Conservation (phyloP, 257 asterid genomes). For the Galeopsis tetrahit region DNA sequence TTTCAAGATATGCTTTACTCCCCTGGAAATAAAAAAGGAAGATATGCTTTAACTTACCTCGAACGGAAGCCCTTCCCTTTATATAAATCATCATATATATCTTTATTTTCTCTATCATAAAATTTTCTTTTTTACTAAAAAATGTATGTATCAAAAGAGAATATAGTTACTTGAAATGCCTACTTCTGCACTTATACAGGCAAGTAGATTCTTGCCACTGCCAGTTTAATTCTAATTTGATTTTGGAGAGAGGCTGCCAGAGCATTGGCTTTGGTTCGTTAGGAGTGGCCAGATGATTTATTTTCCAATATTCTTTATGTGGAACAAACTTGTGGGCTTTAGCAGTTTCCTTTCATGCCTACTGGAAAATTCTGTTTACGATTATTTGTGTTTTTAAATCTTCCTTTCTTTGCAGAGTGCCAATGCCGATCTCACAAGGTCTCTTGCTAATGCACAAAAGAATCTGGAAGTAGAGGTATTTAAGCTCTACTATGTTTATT, state of each 20-base stretch:
- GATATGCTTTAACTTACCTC: conserved; percentile 25
- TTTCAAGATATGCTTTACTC: conserved; percentile 13
- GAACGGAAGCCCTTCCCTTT: too few species aligned
- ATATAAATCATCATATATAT: too few species aligned
- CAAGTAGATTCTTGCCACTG: conserved; percentile 17
- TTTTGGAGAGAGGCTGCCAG: conserved; percentile 6
- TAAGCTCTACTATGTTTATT: conserved; percentile 22
- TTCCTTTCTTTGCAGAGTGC: conserved; percentile 58
- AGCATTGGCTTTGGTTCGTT: conserved; percentile 1
- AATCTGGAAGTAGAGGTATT: conserved; percentile 86
- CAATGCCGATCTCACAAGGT: conserved; percentile 89
- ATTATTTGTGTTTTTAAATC: conserved; percentile 12
- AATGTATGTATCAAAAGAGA: background rate
- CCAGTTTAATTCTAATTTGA: conserved; percentile 4
- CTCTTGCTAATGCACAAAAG: conserved; percentile 80
- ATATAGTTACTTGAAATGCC: background rate
- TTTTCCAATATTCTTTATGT: conserved; percentile 2
- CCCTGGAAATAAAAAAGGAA: too few species aligned
- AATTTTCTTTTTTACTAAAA: conserved; percentile 13
- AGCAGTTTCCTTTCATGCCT: conserved; percentile 24
- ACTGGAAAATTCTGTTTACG: conserved; percentile 11
- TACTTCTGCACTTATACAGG: conserved; percentile 13
- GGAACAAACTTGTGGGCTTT: conserved; percentile 22
- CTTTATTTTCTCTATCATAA: background rate
- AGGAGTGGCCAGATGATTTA: conserved; percentile 2